Evolutionary conservation across 2,329 filamentous ascomycete species (phyloP).

Genomic region (Botrytis porri): DNA sequence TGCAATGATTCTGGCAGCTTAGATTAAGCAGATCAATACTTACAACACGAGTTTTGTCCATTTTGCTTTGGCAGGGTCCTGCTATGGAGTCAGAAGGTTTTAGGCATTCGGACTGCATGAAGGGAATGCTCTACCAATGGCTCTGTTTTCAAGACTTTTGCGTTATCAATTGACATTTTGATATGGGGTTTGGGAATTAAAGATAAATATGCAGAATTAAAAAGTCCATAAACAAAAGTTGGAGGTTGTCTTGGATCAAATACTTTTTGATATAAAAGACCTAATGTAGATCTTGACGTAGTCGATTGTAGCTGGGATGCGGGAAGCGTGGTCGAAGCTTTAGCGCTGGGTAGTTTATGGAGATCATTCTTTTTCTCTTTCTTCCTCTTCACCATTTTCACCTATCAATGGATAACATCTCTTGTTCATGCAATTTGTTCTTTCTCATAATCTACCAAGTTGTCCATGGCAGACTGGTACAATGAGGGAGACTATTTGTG

Average conservation of each 20-base stretch:
- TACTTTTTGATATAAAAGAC: slow-evolving; percentile 10
- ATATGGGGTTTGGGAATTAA: background rate
- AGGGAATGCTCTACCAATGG: slow-evolving; percentile 6
- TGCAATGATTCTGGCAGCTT: background rate
- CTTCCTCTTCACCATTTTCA: slow-evolving; percentile 7
- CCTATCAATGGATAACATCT: background rate
- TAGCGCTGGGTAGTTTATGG: background rate
- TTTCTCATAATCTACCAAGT: background rate
- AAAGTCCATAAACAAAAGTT: background rate
- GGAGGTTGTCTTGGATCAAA: background rate
- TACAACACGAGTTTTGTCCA: slow-evolving; percentile 62
- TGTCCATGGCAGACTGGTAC: background rate
- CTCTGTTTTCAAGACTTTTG: slow-evolving; percentile 16
- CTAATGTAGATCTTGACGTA: slow-evolving; percentile 14
- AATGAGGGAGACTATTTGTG: background rate
- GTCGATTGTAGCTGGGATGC: background rate
- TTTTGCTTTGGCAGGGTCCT: slow-evolving; percentile 46
- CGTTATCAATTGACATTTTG: slow-evolving; percentile 12
- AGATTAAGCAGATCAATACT: slow-evolving; percentile 9
- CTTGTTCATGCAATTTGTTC: background rate
- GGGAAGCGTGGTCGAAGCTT: slow-evolving; percentile 6
- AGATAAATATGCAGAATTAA: background rate
- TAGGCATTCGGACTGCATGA: background rate
- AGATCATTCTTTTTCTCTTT: background rate
- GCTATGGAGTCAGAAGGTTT: background rate